Evolutionary conservation across 805 yeast species (phyloP), one percentile per base, ranked within the genome.

Genomic region (Wickerhamomyces tratensis): DNA sequence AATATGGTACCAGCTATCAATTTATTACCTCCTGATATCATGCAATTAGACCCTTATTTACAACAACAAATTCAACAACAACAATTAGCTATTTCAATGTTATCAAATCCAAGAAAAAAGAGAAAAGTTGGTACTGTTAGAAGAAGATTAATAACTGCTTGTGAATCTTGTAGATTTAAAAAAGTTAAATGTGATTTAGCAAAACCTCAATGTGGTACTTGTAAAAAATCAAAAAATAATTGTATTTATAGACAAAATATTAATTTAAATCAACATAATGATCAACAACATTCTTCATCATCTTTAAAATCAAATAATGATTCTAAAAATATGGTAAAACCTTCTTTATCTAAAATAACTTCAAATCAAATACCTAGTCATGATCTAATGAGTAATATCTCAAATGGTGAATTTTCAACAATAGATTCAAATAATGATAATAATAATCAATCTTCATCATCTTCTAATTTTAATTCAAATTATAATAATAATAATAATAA

Each of bases 141-240:
- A 25, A 48, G 44, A 41, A 39, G 57, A 11, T 49, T 50, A 5
- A 34, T 50, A 40, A 46, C 48, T 35, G 73, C 74, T 1, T 71
- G 75, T 46, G 51, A 57, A 13, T 55, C 59, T 20, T 72, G 77
- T 48, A 60, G 73, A 12, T 53, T 60, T 42, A 62, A 64, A 54
- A 73, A 71, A 54, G 68, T 71, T 46, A 71, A 69, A 44, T 73
- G 77, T 54, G 76, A 72, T 50, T 65, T 71, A 43, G 50, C 39
- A 9, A 64, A 59, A 40, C 77, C 77, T 1, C 50, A 57, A 1
- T 73, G 78, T 53, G 70, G 72, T 1, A 45, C 62, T n/a, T 73
- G 78, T 45, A 5, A 27, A 5, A 53, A 49, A 39, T 45, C 39
- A 26, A 46, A 46, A 4, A 34, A 44, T 5, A 37, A 37, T 2